Conservation (phyloP, 371 early-diverging fungal species). For the Mucor saturninus region DNA sequence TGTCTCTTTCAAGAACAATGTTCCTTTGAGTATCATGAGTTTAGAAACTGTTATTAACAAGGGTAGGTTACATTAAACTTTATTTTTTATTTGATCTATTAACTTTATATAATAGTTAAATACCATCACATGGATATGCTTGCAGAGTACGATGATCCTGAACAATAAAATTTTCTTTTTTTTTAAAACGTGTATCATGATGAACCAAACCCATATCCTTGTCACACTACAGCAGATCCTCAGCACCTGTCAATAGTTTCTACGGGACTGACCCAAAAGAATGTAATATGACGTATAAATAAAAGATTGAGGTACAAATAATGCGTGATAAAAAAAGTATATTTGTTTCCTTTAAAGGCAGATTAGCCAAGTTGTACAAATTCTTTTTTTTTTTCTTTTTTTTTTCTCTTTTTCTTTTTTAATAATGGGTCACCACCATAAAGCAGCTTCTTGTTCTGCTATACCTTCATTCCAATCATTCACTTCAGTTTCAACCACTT, state of each 20-base stretch:
- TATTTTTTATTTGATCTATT: too few relatives aligned
- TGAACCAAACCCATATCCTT: too few relatives aligned
- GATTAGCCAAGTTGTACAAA: not conserved
- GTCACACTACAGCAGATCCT: too few relatives aligned
- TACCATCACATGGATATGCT: too few relatives aligned
- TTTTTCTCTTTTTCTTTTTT: not conserved
- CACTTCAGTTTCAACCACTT: slow-evolving; percentile 4
- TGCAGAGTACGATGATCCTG: too few relatives aligned
- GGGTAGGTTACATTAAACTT: too few relatives aligned
- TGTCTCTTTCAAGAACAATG: slow-evolving; percentile 31
- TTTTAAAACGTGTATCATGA: too few relatives aligned
- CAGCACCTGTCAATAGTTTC: not conserved
- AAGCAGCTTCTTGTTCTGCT: slow-evolving; percentile 31
- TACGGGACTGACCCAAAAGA: not conserved
- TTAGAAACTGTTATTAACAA: slow-evolving; percentile 20
- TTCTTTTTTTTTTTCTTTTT: not conserved
- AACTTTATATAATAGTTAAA: too few relatives aligned
- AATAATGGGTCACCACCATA: slow-evolving; percentile 17
- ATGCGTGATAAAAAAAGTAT: slow-evolving; percentile 5
- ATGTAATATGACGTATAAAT: slow-evolving; percentile 5
- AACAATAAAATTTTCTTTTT: too few relatives aligned
- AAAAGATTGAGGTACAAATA: slow-evolving; percentile 3
- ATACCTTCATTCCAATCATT: slow-evolving; percentile 17
- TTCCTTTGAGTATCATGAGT: slow-evolving; percentile 30
- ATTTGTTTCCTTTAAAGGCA: not conserved